A percentile compares a stretch with the other conserved stretches of the same genome.
Conservation (phyloP, 257 asterid species). For the Plantago ovata region DNA sequence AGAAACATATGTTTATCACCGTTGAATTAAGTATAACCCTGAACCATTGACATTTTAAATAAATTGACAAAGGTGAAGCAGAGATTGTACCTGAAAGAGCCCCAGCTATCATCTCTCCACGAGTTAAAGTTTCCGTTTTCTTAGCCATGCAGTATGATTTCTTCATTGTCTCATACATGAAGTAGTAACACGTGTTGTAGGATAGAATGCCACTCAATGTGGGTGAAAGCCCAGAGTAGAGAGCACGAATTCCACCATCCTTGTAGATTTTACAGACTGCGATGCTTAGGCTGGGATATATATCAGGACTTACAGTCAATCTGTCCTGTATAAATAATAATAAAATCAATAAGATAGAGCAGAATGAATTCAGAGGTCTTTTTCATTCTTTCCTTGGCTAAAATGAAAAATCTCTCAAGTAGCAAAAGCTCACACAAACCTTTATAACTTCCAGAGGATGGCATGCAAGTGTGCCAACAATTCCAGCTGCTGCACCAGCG, state of each 20-base stretch:
- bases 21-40: background rate
- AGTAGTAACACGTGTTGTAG: constrained; percentile 89
- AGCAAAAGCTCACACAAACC: constrained; percentile 32
- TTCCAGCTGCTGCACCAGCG: constrained; percentile 98
- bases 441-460: constrained; percentile 96
- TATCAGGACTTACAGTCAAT: constrained; percentile 71
- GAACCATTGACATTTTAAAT: constrained; percentile 1
- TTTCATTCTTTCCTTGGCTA: too few species aligned
- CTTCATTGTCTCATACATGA: constrained; percentile 93
- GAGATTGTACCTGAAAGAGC: constrained; percentile 77
- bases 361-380: background rate
- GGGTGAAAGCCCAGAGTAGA: constrained; percentile 75
- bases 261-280: constrained; percentile 67
- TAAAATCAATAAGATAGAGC: constrained; percentile 1
- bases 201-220: constrained; percentile 97
- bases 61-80: background rate
- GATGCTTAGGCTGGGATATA: constrained; percentile 67
- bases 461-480: constrained; percentile 83
- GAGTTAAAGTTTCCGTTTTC: constrained; percentile 58
- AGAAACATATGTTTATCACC: background rate
- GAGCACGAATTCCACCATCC: constrained; percentile 69
- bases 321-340: constrained; percentile 62
- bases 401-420: too few species aligned
- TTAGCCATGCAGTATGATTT: constrained; percentile 71
- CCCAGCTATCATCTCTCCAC: constrained; percentile 83